These are phyloP conservation scores for Cyclotella distinguenda DNA, from an alignment of 108 stramenopile species.

Conservation along the genomic window DNA sequence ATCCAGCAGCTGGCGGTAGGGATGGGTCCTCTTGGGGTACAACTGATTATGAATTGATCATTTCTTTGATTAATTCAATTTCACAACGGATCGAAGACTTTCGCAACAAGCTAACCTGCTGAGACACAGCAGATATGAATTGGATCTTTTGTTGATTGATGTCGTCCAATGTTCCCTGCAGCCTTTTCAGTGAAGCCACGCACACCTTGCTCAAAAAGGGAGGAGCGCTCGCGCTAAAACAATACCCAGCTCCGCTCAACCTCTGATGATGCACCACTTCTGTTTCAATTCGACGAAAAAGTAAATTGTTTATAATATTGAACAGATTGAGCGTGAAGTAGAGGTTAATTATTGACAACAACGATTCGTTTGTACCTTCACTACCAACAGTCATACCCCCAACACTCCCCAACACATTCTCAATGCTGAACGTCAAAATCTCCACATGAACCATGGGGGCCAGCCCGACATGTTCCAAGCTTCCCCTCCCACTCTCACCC, in stretches of 20 bases:
- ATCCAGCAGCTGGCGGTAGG: no score
- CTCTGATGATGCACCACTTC: constrained; percentile 99
- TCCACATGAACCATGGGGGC: constrained; percentile 85
- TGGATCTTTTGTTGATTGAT: no score
- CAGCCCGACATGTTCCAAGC: constrained; percentile 64
- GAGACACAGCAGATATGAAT: no score
- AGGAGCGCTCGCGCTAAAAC: constrained; percentile 96
- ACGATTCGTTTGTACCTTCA: constrained; percentile 25
- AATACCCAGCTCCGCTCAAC: constrained; percentile 96
- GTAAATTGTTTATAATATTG: no score
- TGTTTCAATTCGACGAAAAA: not conserved
- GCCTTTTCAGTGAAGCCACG: no score
- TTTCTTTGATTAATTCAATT: no score
- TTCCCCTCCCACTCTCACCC: constrained; percentile 86
- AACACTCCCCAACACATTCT: constrained; percentile 90
- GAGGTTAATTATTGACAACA: not conserved
- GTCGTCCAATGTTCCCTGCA: no score
- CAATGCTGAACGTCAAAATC: constrained; percentile 89
- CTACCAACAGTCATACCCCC: constrained; percentile 96
- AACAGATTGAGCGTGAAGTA: not conserved
- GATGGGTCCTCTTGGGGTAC: no score
- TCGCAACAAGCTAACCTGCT: no score
- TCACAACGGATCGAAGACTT: no score
- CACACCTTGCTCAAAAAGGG: constrained; percentile 83
- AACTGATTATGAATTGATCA: no score